These are phyloP conservation scores for Xylariales sp. DNA, from an alignment of 2,329 filamentous ascomycete genomes.

Conservation along the genomic window DNA sequence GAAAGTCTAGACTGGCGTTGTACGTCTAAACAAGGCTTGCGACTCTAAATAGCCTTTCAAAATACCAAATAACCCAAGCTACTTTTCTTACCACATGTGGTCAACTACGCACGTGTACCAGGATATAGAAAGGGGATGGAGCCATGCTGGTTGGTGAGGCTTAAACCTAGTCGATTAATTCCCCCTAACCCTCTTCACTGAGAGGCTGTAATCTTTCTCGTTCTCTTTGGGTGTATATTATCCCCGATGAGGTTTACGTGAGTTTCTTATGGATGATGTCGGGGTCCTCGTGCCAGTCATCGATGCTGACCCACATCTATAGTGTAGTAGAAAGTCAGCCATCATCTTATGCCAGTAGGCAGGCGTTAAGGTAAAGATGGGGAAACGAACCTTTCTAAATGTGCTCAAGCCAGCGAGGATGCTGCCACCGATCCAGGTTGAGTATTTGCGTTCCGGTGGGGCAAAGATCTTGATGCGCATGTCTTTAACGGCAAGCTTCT, in stretches of 20 bases:
- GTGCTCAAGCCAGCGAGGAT: constrained; percentile 97
- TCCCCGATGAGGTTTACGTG: constrained; percentile 65
- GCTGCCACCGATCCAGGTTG: constrained; percentile 98
- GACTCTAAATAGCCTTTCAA: background rate
- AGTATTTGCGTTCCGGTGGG: constrained; percentile 97
- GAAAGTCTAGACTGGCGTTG: constrained; percentile 2
- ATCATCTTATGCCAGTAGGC: constrained; percentile 7
- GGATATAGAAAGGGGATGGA: constrained; percentile 13
- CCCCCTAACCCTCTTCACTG: constrained; percentile 2
- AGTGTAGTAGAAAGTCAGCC: constrained; percentile 29
- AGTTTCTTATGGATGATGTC: constrained; percentile 99
- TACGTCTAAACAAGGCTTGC: background rate
- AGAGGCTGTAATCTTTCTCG: constrained; percentile 1
- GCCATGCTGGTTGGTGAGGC: constrained; percentile 3
- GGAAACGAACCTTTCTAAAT: constrained; percentile 87
- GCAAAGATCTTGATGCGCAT: constrained; percentile 99
- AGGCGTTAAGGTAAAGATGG: background rate
- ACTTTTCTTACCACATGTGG: constrained; percentile 9
- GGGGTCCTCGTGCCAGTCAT: constrained; percentile 99
- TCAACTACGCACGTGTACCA: constrained; percentile 5
- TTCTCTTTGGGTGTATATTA: constrained; percentile 13
- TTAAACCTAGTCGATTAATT: background rate
- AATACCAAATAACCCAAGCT: constrained; percentile 15
- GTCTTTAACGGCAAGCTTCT: constrained; percentile 94
- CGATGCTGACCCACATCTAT: constrained; percentile 99